Conservation (phyloP, 2,329 filamentous ascomycete genomes). For the Fusarium armeniacum region DNA sequence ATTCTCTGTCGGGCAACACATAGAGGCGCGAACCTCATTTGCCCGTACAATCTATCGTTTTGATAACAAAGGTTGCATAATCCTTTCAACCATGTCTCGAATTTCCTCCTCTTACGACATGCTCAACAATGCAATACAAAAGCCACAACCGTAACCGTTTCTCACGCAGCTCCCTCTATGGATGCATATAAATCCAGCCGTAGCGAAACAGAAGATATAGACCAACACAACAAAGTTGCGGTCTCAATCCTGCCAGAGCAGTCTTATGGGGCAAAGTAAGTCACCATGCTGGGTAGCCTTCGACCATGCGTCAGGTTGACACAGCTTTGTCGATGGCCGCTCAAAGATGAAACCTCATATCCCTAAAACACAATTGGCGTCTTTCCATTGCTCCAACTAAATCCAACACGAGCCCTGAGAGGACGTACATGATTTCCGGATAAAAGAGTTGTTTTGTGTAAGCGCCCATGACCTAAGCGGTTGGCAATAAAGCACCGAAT, state of each 20-base stretch:
- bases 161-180: conserved; percentile 49
- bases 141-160: conserved; percentile 32
- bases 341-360: conserved; percentile 29
- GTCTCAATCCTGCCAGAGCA: conserved; percentile 28
- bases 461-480: conserved; percentile 39
- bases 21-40: conserved; percentile 56
- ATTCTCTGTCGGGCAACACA: conserved; percentile 51
- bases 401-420: conserved; percentile 28
- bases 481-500: conserved; percentile 26
- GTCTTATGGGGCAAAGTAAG: conserved; percentile 20
- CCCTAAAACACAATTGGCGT: conserved; percentile 26
- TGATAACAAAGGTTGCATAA: conserved; percentile 48
- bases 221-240: conserved; percentile 18
- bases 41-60: conserved; percentile 57
- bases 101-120: conserved; percentile 47
- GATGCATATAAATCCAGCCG: conserved; percentile 36
- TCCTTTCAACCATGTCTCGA: conserved; percentile 36
- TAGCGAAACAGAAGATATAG: conserved; percentile 29
- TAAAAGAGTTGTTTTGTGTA: conserved; percentile 37
- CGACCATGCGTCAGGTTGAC: conserved; percentile 25
- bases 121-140: conserved; percentile 47
- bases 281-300: conserved; percentile 32
- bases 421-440: conserved; percentile 41
- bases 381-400: conserved; percentile 40
- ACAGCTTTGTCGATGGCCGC: conserved; percentile 34